Evolutionary conservation across 108 stramenopile species (phyloP).

Genomic region (Cyclotella atomus): DNA sequence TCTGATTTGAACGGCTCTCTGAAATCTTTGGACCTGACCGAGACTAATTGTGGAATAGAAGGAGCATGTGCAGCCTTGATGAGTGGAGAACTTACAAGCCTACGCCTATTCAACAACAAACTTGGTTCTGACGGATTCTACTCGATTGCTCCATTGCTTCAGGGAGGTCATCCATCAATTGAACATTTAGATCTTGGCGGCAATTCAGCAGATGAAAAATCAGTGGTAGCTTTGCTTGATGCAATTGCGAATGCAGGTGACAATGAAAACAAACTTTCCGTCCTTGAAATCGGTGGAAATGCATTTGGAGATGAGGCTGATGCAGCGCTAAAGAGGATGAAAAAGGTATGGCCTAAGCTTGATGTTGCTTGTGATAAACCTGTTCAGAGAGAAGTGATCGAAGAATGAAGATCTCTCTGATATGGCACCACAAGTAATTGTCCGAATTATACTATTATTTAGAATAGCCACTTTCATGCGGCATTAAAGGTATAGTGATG

Average conservation of each 20-base stretch:
- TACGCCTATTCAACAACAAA: constrained; percentile 74
- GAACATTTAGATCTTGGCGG: constrained; percentile 77
- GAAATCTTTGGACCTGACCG: constrained; percentile 56
- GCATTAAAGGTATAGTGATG: no score
- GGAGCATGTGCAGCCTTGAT: constrained; percentile 55
- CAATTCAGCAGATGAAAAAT: constrained; percentile 59
- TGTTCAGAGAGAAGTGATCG: constrained; percentile 1
- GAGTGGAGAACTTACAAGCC: constrained; percentile 33
- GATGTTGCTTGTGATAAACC: constrained; percentile 83
- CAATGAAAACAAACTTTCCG: constrained; percentile 20
- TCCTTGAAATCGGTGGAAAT: constrained; percentile 80
- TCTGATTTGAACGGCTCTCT: constrained; percentile 27
- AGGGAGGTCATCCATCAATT: constrained; percentile 59
- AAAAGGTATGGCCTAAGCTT: constrained; percentile 53
- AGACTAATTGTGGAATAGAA: constrained; percentile 60
- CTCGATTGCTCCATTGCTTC: constrained; percentile 40
- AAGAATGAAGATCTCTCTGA: no score
- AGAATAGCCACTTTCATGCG: no score
- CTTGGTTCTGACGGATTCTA: constrained; percentile 65
- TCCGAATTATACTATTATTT: no score
- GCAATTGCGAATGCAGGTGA: constrained; percentile 38
- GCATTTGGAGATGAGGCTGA: constrained; percentile 55
- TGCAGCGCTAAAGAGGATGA: constrained; percentile 42
- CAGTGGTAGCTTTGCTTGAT: constrained; percentile 58
- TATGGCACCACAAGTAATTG: no score